Evolutionary conservation across 345 rosid genomes (phyloP), one percentile per base, ranked within the genome.

Genomic region (Aquilaria sinensis): DNA sequence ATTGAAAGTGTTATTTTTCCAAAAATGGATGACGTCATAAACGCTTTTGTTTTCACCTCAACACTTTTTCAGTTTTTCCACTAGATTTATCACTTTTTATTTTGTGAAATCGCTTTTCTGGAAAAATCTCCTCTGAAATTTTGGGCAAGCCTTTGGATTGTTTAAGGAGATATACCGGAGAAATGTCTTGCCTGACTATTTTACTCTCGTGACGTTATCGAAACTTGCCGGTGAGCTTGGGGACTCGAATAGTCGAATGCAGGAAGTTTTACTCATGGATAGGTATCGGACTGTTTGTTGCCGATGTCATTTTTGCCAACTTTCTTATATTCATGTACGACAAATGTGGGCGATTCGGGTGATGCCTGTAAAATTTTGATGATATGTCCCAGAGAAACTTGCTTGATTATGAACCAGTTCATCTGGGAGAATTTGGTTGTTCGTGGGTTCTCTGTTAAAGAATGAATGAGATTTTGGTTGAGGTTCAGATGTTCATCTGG

Each of bases 271-370:
- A 47, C 79, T 68, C 91, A 85, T 72, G 81, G 53, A 63, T 34
- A 62, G 67, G 77, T 69, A n/a, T 78, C 62, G 60, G 52, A 61
- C 43, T 74, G 14, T 77, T 71, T 60, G 50, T 74, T 37, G 60
- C 29, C 52, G 80, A 85, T 65, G 55, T 54, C 31, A 67, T 85
- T 23, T 76, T 85, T 55, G 78, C 76, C 29, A 87, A 83, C 70
- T 83, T 91, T 43, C 67, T 87, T 29, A 73, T 85, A 83, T 74
- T 84, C 5, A 78, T 83, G 89, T 87, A 85, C 47, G 53, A 63
- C 11, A 80, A 76, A 53, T 79, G 81, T 57, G 79, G 74, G 29
- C 68, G 67, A 34, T 69, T 68, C 31, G 23, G 8, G 61, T 2
- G 82, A 67, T 14, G 66, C 72, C 10, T 54, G 51, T 54, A 61